Conservation (phyloP, 208 protist genomes). For the Trypanosoma rangeli region DNA sequence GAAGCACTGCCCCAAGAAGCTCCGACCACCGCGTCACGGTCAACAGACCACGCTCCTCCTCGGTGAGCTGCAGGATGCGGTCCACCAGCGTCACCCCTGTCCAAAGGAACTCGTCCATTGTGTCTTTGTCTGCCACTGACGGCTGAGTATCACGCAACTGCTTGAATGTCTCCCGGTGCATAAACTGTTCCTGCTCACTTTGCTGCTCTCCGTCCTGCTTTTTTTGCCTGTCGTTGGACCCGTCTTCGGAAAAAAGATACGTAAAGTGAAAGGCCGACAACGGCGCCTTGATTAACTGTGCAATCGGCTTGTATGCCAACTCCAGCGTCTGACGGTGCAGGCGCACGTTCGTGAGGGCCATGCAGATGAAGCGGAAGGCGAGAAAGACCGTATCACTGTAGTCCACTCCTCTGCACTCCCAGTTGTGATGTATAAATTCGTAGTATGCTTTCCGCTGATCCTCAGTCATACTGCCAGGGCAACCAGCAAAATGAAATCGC, state of each 20-base stretch:
- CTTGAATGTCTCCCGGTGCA: constrained; percentile 8
- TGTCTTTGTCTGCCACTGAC: constrained; percentile 23
- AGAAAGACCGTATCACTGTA: constrained; percentile 73
- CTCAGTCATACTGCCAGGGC: constrained; percentile 42
- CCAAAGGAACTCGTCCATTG: constrained; percentile 34
- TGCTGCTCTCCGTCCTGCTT: constrained; percentile 16
- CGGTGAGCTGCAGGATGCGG: constrained; percentile 35
- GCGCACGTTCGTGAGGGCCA: constrained; percentile 39
- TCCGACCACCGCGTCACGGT: constrained; percentile 37
- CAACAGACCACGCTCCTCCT: constrained; percentile 39
- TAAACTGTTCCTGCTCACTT: constrained; percentile 26
- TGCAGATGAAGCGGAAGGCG: constrained; percentile 50
- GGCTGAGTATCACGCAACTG: neutral
- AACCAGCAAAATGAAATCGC: constrained; percentile 45
- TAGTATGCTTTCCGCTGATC: constrained; percentile 38
- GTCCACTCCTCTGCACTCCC: constrained; percentile 65
- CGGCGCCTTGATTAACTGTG: constrained; percentile 52
- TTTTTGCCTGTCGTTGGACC: neutral
- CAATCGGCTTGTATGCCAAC: constrained; percentile 40
- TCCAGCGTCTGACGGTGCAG: constrained; percentile 29
- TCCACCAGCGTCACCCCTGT: constrained; percentile 33
- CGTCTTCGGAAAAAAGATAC: constrained; percentile 44
- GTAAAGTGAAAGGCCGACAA: constrained; percentile 58
- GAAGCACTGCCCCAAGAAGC: constrained; percentile 68
- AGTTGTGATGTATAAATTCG: constrained; percentile 40